A percentile compares a stretch with the other conserved stretches of the same genome.
Conservation (phyloP, 352 stramenopile genomes). For the Plasmopara muralis region DNA sequence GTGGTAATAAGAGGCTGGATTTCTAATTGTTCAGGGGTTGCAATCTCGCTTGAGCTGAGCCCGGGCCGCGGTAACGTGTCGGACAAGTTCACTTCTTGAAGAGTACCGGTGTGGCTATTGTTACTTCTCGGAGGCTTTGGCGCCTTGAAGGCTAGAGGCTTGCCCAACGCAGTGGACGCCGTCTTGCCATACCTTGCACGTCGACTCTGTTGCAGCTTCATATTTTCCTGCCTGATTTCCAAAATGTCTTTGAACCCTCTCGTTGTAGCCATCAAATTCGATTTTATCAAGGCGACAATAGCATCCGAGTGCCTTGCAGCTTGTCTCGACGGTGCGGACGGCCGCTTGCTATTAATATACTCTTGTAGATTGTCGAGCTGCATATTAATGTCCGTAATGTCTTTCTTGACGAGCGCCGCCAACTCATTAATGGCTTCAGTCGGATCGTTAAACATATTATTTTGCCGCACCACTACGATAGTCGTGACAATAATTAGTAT, state of each 20-base stretch:
- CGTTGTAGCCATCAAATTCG: conserved; percentile 70
- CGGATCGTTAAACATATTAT: conserved; percentile 88
- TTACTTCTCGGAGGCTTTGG: conserved; percentile 27
- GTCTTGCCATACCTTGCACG: conserved; percentile 72
- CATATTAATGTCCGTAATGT: conserved; percentile 83
- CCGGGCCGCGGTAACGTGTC: conserved; percentile 51
- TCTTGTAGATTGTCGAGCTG: conserved; percentile 81
- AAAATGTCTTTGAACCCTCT: conserved; percentile 82
- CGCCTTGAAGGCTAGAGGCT: conserved; percentile 63
- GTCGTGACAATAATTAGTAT: conserved; percentile 2
- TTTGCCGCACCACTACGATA: conserved; percentile 68
- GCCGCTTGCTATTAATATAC: conserved; percentile 67
- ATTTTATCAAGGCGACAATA: conserved; percentile 83
- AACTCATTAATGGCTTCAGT: conserved; percentile 80
- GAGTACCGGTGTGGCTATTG: conserved; percentile 23
- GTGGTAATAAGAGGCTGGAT: conserved; percentile 64
- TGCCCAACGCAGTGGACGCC: conserved; percentile 58
- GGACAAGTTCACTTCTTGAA: conserved; percentile 38
- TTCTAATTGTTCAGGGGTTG: conserved; percentile 24
- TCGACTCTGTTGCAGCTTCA: conserved; percentile 81
- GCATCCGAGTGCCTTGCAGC: conserved; percentile 74
- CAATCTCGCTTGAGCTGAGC: conserved; percentile 6
- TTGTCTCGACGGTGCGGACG: conserved; percentile 49
- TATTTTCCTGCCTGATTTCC: conserved; percentile 80
- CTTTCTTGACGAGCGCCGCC: conserved; percentile 74